phyloP scores from a whole-genome alignment of 345 rosid species.

The Excoecaria agallocha region DNA sequence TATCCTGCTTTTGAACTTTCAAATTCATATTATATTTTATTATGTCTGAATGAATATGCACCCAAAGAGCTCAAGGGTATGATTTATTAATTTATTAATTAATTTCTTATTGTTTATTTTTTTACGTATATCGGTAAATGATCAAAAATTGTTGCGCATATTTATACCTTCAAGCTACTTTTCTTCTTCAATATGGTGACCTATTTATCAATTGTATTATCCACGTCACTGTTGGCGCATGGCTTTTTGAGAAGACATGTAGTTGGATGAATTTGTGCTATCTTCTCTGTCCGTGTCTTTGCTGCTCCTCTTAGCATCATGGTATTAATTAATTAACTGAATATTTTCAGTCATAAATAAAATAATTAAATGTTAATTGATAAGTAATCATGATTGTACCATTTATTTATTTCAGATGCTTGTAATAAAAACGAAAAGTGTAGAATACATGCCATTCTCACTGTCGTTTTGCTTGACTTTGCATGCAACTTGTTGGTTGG shows the following conservation, averaged over 20 bases:
- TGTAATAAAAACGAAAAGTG: conserved; percentile 10
- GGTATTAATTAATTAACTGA: conserved; percentile 20
- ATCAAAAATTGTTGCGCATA: conserved; percentile 18
- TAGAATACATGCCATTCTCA: conserved; percentile 13
- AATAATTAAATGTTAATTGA: not conserved
- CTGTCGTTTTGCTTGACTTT: conserved; percentile 8
- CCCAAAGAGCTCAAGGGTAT: conserved; percentile 30
- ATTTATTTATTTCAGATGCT: not conserved
- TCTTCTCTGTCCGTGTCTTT: conserved; percentile 43
- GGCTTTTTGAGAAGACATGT: conserved; percentile 25
- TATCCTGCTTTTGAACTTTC: too few relatives aligned
- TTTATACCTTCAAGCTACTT: conserved; percentile 30
- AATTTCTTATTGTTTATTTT: too few relatives aligned
- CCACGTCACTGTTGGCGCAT: conserved; percentile 23
- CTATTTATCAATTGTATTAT: conserved; percentile 27
- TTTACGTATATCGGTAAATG: too few relatives aligned
- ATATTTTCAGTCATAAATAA: not conserved
- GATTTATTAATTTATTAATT: too few relatives aligned
- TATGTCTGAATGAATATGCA: too few relatives aligned
- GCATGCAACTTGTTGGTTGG: conserved; percentile 9
- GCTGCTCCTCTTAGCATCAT: conserved; percentile 66
- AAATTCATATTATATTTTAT: too few relatives aligned
- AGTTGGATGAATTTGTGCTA: conserved; percentile 56
- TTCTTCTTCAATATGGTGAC: conserved; percentile 33
- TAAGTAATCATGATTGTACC: too few relatives aligned